A percentile compares a stretch with the other conserved stretches of the same genome.
Conservation (phyloP, 176 grass and related monocot genomes). For the Eleusine coracana region DNA sequence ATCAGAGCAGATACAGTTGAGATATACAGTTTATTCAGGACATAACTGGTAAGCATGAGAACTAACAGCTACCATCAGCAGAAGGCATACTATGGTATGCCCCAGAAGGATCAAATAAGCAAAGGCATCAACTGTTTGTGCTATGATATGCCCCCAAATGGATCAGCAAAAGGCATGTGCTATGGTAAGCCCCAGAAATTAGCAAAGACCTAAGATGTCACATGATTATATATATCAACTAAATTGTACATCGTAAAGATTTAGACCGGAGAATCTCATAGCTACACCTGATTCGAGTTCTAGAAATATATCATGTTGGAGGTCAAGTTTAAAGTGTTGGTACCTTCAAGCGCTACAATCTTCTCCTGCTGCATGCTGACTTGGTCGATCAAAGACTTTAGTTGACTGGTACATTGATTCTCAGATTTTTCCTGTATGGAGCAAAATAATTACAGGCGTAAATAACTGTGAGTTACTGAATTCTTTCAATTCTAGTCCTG, state of each 20-base stretch:
- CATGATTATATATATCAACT: background rate
- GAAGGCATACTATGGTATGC: background rate
- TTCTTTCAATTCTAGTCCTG: background rate
- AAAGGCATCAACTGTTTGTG: background rate
- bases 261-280: background rate
- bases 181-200: background rate
- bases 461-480: background rate
- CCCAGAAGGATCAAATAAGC: background rate
- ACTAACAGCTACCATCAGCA: background rate
- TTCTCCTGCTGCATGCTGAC: conserved; percentile 88
- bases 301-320: background rate
- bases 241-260: background rate
- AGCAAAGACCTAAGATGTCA: conserved; percentile 23
- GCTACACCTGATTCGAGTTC: background rate
- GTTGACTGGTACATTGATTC: conserved; percentile 73
- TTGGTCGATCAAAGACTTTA: conserved; percentile 80
- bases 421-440: conserved; percentile 68
- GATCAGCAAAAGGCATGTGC: background rate
- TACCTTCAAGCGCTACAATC: conserved; percentile 90
- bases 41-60: background rate
- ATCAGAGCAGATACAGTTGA: background rate
- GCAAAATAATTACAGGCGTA: conserved; percentile 32
- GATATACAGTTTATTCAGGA: conserved; percentile 21
- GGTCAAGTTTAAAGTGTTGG: background rate
- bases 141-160: background rate